Conservation (phyloP, 345 rosid genomes). For the Punica granatum region DNA sequence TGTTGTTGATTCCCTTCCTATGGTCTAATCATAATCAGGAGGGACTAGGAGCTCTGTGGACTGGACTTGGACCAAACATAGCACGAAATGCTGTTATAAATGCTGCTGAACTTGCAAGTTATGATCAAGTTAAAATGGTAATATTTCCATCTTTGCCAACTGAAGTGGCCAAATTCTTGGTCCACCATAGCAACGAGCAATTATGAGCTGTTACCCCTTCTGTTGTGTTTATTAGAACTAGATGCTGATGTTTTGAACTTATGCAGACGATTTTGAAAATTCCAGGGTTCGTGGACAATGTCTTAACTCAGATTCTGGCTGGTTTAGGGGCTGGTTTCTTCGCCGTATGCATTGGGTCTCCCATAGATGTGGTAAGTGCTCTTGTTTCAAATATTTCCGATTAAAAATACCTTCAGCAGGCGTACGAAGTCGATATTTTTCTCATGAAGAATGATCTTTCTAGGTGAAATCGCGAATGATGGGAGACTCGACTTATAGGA, state of each 20-base stretch:
- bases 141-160: not conserved
- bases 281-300: conserved; percentile 83
- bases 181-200: not conserved
- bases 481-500: conserved; percentile 91
- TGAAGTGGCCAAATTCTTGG: conserved; percentile 2
- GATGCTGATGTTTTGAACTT: conserved; percentile 37
- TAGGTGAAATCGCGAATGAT: conserved; percentile 99
- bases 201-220: conserved; percentile 6
- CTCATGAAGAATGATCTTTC: conserved; percentile 2
- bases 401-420: not conserved
- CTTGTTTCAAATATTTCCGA: not conserved
- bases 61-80: conserved; percentile 93
- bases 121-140: conserved; percentile 92
- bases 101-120: conserved; percentile 98
- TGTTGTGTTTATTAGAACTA: conserved; percentile 1
- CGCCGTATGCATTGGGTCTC: conserved; percentile 94
- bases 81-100: conserved; percentile 91
- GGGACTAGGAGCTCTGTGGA: conserved; percentile 85
- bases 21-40: conserved; percentile 32
- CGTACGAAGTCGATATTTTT: not conserved
- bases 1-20: not conserved
- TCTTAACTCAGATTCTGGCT: conserved; percentile 74
- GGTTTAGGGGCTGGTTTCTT: conserved; percentile 94
- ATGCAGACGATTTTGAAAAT: conserved; percentile 94
- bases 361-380: conserved; percentile 75